phyloP scores from a whole-genome alignment of 495 filamentous ascomycete genomes.

The Penicillium longicatenatum region DNA sequence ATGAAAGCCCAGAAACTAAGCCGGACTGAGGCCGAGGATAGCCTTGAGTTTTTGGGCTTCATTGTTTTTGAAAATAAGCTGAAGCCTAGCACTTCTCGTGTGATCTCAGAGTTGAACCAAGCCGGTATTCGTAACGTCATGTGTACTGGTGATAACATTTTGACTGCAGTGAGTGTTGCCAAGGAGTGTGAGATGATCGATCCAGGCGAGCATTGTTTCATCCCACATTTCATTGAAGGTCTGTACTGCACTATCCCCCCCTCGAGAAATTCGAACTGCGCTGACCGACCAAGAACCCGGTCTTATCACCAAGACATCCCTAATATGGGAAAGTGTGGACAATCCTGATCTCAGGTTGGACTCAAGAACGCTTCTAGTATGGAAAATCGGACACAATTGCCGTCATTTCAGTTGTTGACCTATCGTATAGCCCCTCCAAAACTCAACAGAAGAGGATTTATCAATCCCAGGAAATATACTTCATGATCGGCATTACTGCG shows the following conservation, averaged over 20 bases:
- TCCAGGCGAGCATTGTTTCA: conserved; percentile 80
- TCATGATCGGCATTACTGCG: conserved; percentile 76
- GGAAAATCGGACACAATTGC: conserved; percentile 4
- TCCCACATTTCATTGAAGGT: conserved; percentile 85
- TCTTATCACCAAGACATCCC: conserved; percentile 64
- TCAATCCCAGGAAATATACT: conserved; percentile 83
- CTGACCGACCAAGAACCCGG: conserved; percentile 52
- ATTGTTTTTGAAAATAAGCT: conserved; percentile 99
- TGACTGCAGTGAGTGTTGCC: conserved; percentile 95
- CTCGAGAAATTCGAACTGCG: background rate
- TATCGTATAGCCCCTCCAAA: conserved; percentile 63
- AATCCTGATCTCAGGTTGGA: conserved; percentile 76
- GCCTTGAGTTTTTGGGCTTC: conserved; percentile 87
- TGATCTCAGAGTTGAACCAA: conserved; percentile 79
- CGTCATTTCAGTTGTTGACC: conserved; percentile 26
- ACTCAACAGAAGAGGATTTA: conserved; percentile 68
- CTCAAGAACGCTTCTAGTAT: conserved; percentile 69
- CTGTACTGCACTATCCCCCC: conserved; percentile 28
- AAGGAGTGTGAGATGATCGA: conserved; percentile 88
- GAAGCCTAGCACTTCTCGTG: conserved; percentile 75
- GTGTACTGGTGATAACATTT: conserved; percentile 98
- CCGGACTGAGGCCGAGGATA: conserved; percentile 77
- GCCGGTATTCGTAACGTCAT: conserved; percentile 91
- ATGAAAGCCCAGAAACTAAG: conserved; percentile 93
- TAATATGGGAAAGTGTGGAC: conserved; percentile 92